Base-by-base conservation (phyloP, 345 rosid species). In the Kandelia obovata region DNA sequence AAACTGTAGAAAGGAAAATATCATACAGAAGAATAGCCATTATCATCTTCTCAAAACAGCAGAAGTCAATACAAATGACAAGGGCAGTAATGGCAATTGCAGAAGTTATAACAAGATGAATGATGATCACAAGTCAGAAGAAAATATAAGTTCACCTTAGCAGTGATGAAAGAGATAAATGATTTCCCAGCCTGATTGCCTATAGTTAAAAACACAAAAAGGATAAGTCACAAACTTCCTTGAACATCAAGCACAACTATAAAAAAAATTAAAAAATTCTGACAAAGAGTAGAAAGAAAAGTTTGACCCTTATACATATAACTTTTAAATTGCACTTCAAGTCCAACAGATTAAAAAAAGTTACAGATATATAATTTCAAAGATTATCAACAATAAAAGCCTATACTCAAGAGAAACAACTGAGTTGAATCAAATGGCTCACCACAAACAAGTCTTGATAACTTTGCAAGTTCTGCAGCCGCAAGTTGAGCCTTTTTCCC, bases 401-500 rank as follows among this genome's bases (percentile, higher is more conserved):
- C 37, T 21, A n/a, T 8, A 25, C 27, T 51, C 15, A 35, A 35
- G 5, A 25, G 46, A 57, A 39, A 26, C 5, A 43, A 13, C 43
- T 5, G 39, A 53, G 62, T 57, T 19, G 49, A 61, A 11, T 28
- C 58, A 68, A 7, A 71, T n/a, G 61, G 76, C 92, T 82, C 73
- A 93, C 97, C 92, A 19, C 82, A 82, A 46, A 88, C 89, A 4
- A 89, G 90, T 53, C 85, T 81, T 35, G 96, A 91, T 27, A 93
- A 72, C 71, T 93, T 91, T 2, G 91, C 89, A 62, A 93, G 86
- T 83, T 91, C 98, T 16, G 97, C 98, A 10, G 97, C 88, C 28
- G 92, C 98, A 72, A 93, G 98, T 78, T 91, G 87, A 27, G 98
- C 97, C 79, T 85, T 87, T 70, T 91, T 93, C 49, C 88, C 96